Evolutionary conservation across 768 basidiomycete genomes (phyloP).

Genomic region (Tricholoma hemisulphureum): DNA sequence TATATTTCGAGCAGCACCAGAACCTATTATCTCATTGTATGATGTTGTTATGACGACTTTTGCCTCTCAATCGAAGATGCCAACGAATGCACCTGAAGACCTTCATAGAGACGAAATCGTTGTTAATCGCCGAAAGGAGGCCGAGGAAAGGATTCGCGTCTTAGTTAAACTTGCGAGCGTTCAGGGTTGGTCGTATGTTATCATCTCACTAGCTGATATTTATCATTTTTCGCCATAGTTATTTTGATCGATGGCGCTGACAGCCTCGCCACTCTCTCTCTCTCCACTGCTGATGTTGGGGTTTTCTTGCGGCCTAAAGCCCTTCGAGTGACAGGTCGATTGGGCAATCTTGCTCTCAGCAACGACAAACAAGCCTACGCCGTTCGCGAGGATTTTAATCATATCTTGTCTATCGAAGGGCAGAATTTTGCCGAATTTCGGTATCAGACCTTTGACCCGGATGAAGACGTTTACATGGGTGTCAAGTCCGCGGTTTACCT

Average conservation of each 20-base stretch:
- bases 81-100: not conserved
- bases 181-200: slow-evolving; percentile 49
- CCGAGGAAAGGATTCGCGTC: slow-evolving; percentile 69
- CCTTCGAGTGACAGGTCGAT: slow-evolving; percentile 72
- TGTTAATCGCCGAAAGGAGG: slow-evolving; percentile 6
- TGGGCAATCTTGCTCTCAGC: slow-evolving; percentile 79
- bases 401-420: slow-evolving; percentile 90
- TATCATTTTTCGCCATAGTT: slow-evolving; percentile 42
- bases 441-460: slow-evolving; percentile 87
- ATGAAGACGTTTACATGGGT: slow-evolving; percentile 65
- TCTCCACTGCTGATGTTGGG: slow-evolving; percentile 87
- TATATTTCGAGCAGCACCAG: slow-evolving; percentile 83
- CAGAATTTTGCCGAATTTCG: slow-evolving; percentile 90
- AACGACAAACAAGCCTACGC: slow-evolving; percentile 62
- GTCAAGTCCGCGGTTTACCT: slow-evolving; percentile 82
- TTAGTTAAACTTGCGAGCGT: slow-evolving; percentile 81
- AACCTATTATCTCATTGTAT: slow-evolving; percentile 86
- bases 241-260: slow-evolving; percentile 68
- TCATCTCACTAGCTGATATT: slow-evolving; percentile 2
- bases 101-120: not conserved
- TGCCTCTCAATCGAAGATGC: slow-evolving; percentile 43
- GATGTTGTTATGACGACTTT: slow-evolving; percentile 99
- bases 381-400: slow-evolving; percentile 68
- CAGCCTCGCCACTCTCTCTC: slow-evolving; percentile 80
- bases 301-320: slow-evolving; percentile 71